Conservation (phyloP, 805 yeast species). For the Kuraishia capsulata region DNA sequence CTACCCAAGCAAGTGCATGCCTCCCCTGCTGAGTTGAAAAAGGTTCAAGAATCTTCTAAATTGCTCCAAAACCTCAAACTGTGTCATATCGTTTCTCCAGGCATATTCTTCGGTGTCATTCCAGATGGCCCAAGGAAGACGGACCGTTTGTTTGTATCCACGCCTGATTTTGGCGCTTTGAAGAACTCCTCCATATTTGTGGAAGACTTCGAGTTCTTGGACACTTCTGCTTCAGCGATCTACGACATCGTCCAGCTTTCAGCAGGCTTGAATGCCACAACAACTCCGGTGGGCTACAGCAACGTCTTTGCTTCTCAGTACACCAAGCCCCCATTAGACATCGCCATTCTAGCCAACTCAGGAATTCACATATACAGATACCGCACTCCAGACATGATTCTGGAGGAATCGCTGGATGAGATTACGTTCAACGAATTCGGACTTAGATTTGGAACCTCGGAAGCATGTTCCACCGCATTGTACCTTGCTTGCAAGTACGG, state of each 20-base stretch:
- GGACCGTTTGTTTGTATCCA: slow-evolving; percentile 57
- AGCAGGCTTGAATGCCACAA: slow-evolving; percentile 61
- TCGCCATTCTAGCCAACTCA: slow-evolving; percentile 75
- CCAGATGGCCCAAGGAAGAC: slow-evolving; percentile 16
- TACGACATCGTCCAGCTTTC: slow-evolving; percentile 69
- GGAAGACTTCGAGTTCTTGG: slow-evolving; percentile 76
- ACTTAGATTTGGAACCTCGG: slow-evolving; percentile 76
- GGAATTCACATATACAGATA: slow-evolving; percentile 72
- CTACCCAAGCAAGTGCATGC: slow-evolving; percentile 7
- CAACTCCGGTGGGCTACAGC: slow-evolving; percentile 73
- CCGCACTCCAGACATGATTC: slow-evolving; percentile 71
- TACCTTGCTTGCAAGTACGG: slow-evolving; percentile 73
- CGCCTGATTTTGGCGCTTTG: slow-evolving; percentile 78
- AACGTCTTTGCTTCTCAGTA: slow-evolving; percentile 86
- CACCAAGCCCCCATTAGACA: slow-evolving; percentile 49
- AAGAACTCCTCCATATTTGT: slow-evolving; percentile 63
- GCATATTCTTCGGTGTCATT: slow-evolving; percentile 70
- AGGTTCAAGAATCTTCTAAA: slow-evolving; percentile 46
- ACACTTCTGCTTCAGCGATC: slow-evolving; percentile 43
- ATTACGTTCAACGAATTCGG: slow-evolving; percentile 60
- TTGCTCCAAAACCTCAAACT: slow-evolving; percentile 49
- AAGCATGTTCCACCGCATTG: slow-evolving; percentile 83
- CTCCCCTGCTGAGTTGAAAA: slow-evolving; percentile 25
- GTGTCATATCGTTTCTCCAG: slow-evolving; percentile 68
- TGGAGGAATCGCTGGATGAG: slow-evolving; percentile 58